Evolutionary conservation across 306 rosid genomes (phyloP), one percentile per base, ranked within the genome.

Genomic region (Mimosa pudica): DNA sequence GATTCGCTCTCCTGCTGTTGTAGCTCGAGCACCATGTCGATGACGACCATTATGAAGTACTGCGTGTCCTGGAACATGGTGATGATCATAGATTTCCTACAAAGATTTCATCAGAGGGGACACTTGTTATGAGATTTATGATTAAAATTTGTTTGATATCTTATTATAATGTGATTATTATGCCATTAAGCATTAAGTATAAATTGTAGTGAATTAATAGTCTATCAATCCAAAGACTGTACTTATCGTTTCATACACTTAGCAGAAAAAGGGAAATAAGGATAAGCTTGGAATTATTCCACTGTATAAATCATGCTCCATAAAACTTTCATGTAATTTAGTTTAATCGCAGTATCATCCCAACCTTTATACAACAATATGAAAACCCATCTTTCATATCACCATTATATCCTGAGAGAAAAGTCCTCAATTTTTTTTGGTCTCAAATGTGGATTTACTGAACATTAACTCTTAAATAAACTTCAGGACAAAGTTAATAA

Each of bases 11-110:
- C 99, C 98, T 18, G 91, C 87, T 80, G 91, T 85, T 83, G 98
- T 93, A 64, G 98, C 92, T 86, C 92, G 88, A 74, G 96, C 97
- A 41, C 96, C 98, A 84, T 96, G 99, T 67, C 98, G 93, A 74
- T 93, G 92, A 61, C 93, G 96, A 85, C 99, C 99, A 67, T 85
- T 66, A 84, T 96, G 99, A 83, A 96, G 93, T 85, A 96, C 84
- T 24, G 96, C 98, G n/a, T 3, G 87, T 38, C 98, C 98, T 13
- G 89, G 98, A 85, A 89, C 87, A 82, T 96, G 99, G 73, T 76
- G 24, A 79, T 88, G 90, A 80, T 93, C 91, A 11, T 86, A 93
- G 78, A 87, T 83, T 84, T 96, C 99, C 98, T 96, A 54, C 83
- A 41, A 77, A 61, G 36, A 80, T 74, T 72, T 45, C 76, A 58